Base-by-base conservation (phyloP, 164 flowering plant species). In the Aristolochia contorta region DNA sequence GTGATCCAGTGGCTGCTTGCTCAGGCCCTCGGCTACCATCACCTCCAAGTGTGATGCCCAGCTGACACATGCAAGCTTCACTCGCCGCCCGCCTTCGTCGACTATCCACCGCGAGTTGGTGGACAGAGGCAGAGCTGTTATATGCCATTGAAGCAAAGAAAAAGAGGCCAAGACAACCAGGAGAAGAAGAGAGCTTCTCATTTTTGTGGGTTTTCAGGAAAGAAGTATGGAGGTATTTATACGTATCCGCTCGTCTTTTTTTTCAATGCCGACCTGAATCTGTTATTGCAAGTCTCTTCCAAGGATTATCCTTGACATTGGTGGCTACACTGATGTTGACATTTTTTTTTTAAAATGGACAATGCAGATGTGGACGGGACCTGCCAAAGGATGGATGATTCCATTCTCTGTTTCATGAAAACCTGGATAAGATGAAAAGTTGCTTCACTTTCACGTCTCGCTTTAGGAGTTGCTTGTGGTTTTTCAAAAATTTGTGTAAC, bases 1-100 rank as follows among this genome's bases (percentile, higher is more conserved):
- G 0, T 10, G 67, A 47, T 81, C 90, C 47, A 86, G 45, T 12
- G 98, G 86, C 71, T 80, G 88, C 74, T 86, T 85, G 83, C 75
- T 79, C 4, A 92, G 89, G 32, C 98, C 98, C 70, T 92, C 98
- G 0, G 98, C 94, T 47, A 92, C 79, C 79, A 79, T 70, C 0
- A 73, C 53, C 20, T 89, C 88, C 16, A 92, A 78, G 57, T 89
- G 96, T 0, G 96, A 66, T 33, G 66, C 79, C 98, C 96, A 89
- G 50, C 83, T 92, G 19, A 80, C 84, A 60, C 98, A 92, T 0
- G 93, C 79, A 18, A 92, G 73, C 80, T 92, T 92, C 66, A 87
- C 87, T 0, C 98, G 71, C 18, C 56, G 59, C 24, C 85, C 89
- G 0, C 19, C 50, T n/a, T 74, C 81, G 65, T 89, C 83, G 22